phyloP scores from a whole-genome alignment of 257 asterid species.

The Misopates orontium region DNA sequence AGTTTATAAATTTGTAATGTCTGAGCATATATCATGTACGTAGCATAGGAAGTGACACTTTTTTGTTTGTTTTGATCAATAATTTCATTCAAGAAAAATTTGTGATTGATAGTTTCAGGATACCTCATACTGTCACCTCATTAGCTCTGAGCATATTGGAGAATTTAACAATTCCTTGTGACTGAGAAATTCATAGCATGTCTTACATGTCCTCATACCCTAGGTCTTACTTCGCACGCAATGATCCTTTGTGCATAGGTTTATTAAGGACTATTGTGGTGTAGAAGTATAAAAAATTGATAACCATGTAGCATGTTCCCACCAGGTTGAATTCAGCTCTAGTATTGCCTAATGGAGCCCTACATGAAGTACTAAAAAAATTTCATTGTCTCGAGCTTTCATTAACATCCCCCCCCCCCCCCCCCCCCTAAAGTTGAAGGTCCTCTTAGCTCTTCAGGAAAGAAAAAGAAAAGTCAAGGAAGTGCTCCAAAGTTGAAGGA shows the following conservation, averaged over 20 bases:
- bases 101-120: neutral
- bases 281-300: neutral
- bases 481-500: constrained; percentile 34
- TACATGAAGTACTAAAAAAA: neutral
- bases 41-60: neutral
- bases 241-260: constrained; percentile 2
- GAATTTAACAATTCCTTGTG: neutral
- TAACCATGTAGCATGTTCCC: neutral
- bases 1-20: neutral
- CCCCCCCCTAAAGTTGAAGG: constrained; percentile 72
- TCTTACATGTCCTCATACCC: neutral
- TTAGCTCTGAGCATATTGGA: constrained; percentile 1
- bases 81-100: neutral
- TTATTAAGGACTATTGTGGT: neutral
- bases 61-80: neutral
- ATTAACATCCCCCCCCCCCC: constrained; percentile 2
- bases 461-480: constrained; percentile 43
- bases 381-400: constrained; percentile 5
- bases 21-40: neutral
- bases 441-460: constrained; percentile 58
- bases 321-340: neutral
- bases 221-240: neutral
- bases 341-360: neutral
- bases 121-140: neutral
- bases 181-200: neutral